Evolutionary conservation across 2,329 filamentous ascomycete genomes (phyloP), one percentile per base, ranked within the genome.

Genomic region (Sporothrix pallida): DNA sequence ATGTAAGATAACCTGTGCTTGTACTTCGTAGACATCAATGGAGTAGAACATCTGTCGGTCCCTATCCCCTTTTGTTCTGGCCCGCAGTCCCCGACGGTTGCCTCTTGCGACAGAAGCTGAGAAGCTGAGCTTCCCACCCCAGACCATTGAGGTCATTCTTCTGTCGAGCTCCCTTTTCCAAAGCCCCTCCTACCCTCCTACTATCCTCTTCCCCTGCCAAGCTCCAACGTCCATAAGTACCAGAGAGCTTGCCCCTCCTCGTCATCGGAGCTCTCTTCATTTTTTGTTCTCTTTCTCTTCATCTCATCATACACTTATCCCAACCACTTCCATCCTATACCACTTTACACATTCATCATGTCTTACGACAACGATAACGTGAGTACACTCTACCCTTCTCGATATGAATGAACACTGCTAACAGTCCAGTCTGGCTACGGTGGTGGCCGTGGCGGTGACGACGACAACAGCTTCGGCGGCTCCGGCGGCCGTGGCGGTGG

Each of bases 311-410:
- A 50, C 10, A n/a, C 62, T 15, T 50, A 20, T 23, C 6, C 7
- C n/a, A 15, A 54, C 63, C 70, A 73, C 3, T 17, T 23, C 15
- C 52, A 74, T 48, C 54, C 23, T 42, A n/a, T 31, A 56, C 42
- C 37, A 73, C 20, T 26, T 26, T 65, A 12, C 52, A 46, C 46
- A 48, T 67, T 76, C 77, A 83, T 48, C 72, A 85, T 87, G 85
- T 87, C 85, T 83, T 86, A 84, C 82, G 80, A 82, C 76, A 78
- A 81, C 79, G 79, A 80, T 76, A 76, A 78, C 75, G 77, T 79
- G 54, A n/a, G 73, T 63, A 15, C 44, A 6, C 23, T n/a, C 6
- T 54, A 6, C 48, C 5, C 63, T 13, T 26, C n/a, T 23, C 58
- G n/a, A 8, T 37, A 17, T 56, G 13, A n/a, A 8, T 23, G 15